Evolutionary conservation across 148 eudicot species (phyloP), one percentile per base, ranked within the genome.

Genomic region (Chenopodium suecicum): DNA sequence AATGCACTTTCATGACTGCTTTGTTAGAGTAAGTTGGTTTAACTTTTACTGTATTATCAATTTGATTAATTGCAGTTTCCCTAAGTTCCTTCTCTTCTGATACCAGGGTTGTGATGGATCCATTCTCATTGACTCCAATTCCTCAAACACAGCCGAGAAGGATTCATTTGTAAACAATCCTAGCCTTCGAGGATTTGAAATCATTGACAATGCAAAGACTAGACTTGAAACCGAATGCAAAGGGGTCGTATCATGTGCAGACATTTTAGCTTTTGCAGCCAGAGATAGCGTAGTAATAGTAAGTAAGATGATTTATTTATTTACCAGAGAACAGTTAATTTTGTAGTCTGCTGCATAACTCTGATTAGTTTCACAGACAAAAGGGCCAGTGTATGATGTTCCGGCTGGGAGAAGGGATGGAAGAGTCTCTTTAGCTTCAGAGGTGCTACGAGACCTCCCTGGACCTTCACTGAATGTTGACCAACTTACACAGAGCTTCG

Each of bases 41-140:
- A 56, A 16, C 62, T 13, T 56, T 56, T 14, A 17, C 4, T 56
- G 16, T 56, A 56, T 56, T 5, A 1, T 56, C 17, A 17, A 17
- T 14, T 14, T 7, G 22, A 56, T 56, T 4, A 56, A 56, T 12
- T 16, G 22, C 13, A 19, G 23, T 44, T 71, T 37, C 10, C 23
- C 12, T 64, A 64, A 27, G 12, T 66, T 14, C 32, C 14, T 13
- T 23, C 37, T 20, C 29, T 20, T 23, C 29, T 9, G 25, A 20
- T 79, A 64, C 10, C 72, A 90, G 97, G 97, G 97, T 41, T 94
- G 98, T 80, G 98, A 94, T 87, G 98, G 82, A 19, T 94, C 98
- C 0, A 90, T 94, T 74, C 92, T 94, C 32, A 88, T 94, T 47
- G 91, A 94, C 77, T 90, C 98, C 0, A 92, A 92, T 23, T 65